Base-by-base conservation (phyloP, 2,329 filamentous ascomycete species). In the Spiromastix sp. region DNA sequence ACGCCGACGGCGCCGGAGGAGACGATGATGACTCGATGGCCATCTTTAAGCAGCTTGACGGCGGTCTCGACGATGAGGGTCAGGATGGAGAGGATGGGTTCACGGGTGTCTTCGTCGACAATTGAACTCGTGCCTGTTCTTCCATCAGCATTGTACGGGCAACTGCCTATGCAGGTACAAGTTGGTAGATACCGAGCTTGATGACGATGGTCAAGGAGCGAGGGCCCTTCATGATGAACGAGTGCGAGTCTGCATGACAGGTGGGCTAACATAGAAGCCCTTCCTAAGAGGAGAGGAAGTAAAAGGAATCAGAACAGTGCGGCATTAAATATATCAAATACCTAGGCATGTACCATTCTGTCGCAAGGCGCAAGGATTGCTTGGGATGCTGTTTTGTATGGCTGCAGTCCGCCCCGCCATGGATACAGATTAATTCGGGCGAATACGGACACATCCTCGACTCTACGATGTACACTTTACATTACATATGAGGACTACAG, bases 1-100 rank as follows among this genome's bases (percentile, higher is more conserved):
- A 98, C 86, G 39, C 89, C 91, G 60, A 98, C 93, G 57, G 91
- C 91, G 41, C 91, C 91, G 0, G 91, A 98, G 2, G 91, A 98
- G 44, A 96, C 93, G 46, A 98, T 83, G 58, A 98, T 80, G 34
- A 98, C 91, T 49, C 80, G 78, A 59, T 98, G 87, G 32, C 91
- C 91, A 77, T 93, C 82, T 60, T 87, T 81, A 46, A 79, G 79
- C 28, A 98, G 70, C 53, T 79, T 83, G 36, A 89, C 81, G 10
- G 85, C 86, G 13, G 91, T 96, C 63, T 96, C 86, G 45, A 96
- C 91, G 46, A 98, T 95, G 41, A 89, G 69, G 41, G 83, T 87
- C 38, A 98, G 68, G 48, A 86, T 93, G 4, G 87, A 91, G 25
- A 98, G 72, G 22, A 95, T 74, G 3, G 91, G 91, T 55, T 95